Conservation (phyloP, 2,329 filamentous ascomycete species). For the Ascocoryne sarcoides region DNA sequence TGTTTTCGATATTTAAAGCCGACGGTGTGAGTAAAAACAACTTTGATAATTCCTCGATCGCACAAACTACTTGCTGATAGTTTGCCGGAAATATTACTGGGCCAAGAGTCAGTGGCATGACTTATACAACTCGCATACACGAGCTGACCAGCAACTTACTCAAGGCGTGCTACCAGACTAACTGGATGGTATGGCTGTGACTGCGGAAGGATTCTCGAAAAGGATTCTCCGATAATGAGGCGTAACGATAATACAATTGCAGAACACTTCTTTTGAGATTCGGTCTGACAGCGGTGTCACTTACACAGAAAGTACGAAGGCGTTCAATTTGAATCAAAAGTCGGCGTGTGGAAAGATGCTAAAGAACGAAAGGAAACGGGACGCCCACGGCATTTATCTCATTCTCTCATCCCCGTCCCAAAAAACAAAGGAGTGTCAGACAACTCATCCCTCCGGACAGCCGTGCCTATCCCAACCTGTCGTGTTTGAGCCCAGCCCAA, state of each 20-base stretch:
- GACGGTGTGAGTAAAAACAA: background rate
- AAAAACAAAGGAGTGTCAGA: background rate
- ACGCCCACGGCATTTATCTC: too few species aligned
- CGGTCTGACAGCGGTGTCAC: background rate
- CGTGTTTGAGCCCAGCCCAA: background rate
- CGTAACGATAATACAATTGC: background rate
- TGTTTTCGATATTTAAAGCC: too few species aligned
- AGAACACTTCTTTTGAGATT: background rate
- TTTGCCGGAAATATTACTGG: too few species aligned
- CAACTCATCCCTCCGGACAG: constrained; percentile 1
- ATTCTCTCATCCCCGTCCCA: background rate
- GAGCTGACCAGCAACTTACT: too few species aligned
- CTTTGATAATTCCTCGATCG: too few species aligned
- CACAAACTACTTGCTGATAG: too few species aligned
- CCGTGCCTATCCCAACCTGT: background rate
- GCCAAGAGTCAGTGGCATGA: background rate
- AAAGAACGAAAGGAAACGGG: too few species aligned
- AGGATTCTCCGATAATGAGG: background rate
- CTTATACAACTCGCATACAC: background rate
- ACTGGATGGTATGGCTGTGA: background rate
- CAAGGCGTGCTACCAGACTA: background rate
- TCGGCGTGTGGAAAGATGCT: too few species aligned
- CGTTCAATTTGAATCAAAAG: background rate
- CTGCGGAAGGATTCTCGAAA: background rate
- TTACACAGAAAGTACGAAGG: background rate